Percentiles rank a stretch among this genome's conserved stretches.
These are phyloP conservation scores for Diaporthe sp. DNA, from an alignment of 2,329 filamentous ascomycete species.

Conservation along the genomic window DNA sequence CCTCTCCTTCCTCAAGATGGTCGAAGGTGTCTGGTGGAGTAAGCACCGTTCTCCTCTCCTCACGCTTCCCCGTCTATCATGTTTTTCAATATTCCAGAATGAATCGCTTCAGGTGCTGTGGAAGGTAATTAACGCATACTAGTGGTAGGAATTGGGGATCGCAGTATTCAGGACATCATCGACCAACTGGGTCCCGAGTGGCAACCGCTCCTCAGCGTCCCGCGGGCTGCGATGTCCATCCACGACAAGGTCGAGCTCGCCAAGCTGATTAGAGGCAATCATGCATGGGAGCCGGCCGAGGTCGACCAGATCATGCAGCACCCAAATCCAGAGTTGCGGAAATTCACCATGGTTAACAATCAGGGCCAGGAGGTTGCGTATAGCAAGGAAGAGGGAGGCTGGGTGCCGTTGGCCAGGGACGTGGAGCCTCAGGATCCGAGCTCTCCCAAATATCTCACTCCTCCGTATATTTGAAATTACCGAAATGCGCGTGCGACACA, in stretches of 20 bases:
- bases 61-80: not conserved
- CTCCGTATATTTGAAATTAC: conserved; percentile 7
- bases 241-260: conserved; percentile 52
- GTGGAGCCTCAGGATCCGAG: not conserved
- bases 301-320: conserved; percentile 40
- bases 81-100: too few relatives aligned
- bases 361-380: conserved; percentile 35
- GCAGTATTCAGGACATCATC: conserved; percentile 59
- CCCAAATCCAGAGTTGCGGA: conserved; percentile 19
- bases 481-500: not conserved
- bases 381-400: conserved; percentile 19
- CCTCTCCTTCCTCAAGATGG: conserved; percentile 61
- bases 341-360: conserved; percentile 39
- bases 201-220: conserved; percentile 56
- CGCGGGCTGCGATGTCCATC: conserved; percentile 52
- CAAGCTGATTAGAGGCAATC: conserved; percentile 58
- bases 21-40: conserved; percentile 60
- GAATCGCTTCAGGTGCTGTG: not conserved
- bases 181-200: conserved; percentile 55
- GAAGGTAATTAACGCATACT: conserved; percentile 24
- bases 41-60: not conserved
- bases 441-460: not conserved
- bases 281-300: conserved; percentile 54
- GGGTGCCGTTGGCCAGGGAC: conserved; percentile 1
- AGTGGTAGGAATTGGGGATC: conserved; percentile 57